Evolutionary conservation across 148 eudicot species (phyloP).

Genomic region (Vaccinium corymbosum): DNA sequence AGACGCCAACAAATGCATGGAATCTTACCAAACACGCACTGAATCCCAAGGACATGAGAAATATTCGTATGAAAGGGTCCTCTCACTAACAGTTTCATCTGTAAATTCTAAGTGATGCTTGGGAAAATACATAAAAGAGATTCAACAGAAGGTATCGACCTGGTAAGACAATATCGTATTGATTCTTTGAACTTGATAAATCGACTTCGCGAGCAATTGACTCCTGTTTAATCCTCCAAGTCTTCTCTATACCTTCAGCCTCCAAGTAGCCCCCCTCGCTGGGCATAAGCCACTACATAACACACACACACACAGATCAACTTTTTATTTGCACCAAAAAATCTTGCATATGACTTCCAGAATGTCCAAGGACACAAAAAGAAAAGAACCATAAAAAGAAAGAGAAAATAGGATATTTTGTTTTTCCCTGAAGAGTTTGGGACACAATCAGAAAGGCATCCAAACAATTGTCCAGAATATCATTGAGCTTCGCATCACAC

Average conservation of each 20-base stretch:
- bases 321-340: neutral
- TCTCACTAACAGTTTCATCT: neutral
- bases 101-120: neutral
- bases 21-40: neutral
- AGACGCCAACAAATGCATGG: neutral
- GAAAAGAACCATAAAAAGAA: neutral
- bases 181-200: conserved; percentile 57
- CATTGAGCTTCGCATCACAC: neutral
- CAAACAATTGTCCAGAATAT: neutral
- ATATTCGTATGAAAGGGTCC: neutral
- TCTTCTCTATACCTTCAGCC: conserved; percentile 84
- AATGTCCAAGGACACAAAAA: neutral
- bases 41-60: neutral
- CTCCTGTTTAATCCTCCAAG: conserved; percentile 69
- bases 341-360: neutral
- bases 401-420: neutral
- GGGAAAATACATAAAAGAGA: neutral
- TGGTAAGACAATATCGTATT: conserved; percentile 82
- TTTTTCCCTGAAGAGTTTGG: neutral
- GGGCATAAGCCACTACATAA: conserved; percentile 81
- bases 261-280: conserved; percentile 70
- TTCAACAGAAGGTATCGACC: conserved; percentile 31
- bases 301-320: conserved; percentile 13
- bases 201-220: conserved; percentile 72
- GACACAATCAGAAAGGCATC: neutral